Percentiles rank a stretch among this genome's conserved stretches.
Conservation (phyloP, 2,329 filamentous ascomycete genomes). For the Clonostachys chloroleuca region DNA sequence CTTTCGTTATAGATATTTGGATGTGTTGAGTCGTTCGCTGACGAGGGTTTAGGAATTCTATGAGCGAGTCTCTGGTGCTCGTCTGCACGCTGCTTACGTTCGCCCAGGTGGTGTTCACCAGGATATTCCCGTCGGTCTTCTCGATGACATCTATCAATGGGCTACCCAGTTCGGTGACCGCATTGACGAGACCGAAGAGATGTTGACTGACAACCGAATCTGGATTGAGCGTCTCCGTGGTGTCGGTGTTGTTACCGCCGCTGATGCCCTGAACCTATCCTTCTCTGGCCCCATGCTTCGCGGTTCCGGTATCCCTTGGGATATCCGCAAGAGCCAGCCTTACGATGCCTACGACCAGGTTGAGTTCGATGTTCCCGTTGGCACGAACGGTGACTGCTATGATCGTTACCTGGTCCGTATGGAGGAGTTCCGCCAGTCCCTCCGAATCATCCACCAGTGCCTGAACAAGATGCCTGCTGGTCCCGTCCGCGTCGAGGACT, state of each 20-base stretch:
- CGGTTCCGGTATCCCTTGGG: constrained; percentile 93
- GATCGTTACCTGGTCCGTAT: constrained; percentile 98
- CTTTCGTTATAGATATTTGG: no score
- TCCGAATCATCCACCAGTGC: constrained; percentile 98
- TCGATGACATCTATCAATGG: constrained; percentile 99
- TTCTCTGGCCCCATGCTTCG: constrained; percentile 98
- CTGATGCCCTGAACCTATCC: constrained; percentile 93
- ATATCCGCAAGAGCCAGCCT: constrained; percentile 92
- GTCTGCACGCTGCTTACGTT: constrained; percentile 95
- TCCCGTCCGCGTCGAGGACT: constrained; percentile 93
- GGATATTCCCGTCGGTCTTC: constrained; percentile 86
- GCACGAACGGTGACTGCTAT: constrained; percentile 97
- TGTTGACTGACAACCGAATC: constrained; percentile 98
- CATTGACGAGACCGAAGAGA: constrained; percentile 97
- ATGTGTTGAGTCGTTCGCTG: neutral
- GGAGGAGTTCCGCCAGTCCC: constrained; percentile 98
- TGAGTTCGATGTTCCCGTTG: constrained; percentile 96
- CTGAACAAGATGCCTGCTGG: constrained; percentile 98
- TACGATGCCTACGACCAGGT: constrained; percentile 98
- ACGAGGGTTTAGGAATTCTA: constrained; percentile 82
- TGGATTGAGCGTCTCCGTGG: constrained; percentile 93
- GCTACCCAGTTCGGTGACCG: constrained; percentile 98
- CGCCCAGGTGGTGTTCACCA: constrained; percentile 95
- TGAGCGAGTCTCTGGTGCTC: constrained; percentile 96
- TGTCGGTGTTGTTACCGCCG: constrained; percentile 84